A percentile compares a stretch with the other conserved stretches of the same genome.
phyloP scores from a whole-genome alignment of 352 stramenopile species.

The Globisporangium alternatum region DNA sequence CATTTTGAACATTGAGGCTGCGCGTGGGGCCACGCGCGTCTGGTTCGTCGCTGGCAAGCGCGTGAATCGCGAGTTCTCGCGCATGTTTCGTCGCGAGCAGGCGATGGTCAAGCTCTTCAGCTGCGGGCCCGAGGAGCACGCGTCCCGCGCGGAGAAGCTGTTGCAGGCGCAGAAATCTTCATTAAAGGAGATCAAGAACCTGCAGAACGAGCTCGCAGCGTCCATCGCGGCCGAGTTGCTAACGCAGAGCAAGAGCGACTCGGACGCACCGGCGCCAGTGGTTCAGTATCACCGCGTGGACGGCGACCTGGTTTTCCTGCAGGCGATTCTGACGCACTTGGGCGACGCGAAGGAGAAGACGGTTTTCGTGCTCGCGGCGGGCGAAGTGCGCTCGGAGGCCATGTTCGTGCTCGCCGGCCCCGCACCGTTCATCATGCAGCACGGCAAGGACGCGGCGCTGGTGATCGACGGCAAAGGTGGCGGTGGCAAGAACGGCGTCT shows the following conservation, averaged over 20 bases:
- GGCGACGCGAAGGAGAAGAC: slow-evolving; percentile 37
- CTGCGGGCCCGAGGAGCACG: slow-evolving; percentile 62
- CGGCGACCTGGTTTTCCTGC: slow-evolving; percentile 66
- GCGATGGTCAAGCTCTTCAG: slow-evolving; percentile 72
- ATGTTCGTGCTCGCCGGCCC: slow-evolving; percentile 68
- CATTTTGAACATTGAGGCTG: slow-evolving; percentile 70
- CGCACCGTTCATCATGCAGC: slow-evolving; percentile 42
- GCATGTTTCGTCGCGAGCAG: slow-evolving; percentile 75
- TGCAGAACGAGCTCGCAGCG: slow-evolving; percentile 67
- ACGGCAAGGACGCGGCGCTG: slow-evolving; percentile 51
- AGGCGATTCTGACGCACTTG: slow-evolving; percentile 47
- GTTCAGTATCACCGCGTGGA: slow-evolving; percentile 60
- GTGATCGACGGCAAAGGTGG: slow-evolving; percentile 76
- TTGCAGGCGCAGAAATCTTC: slow-evolving; percentile 54
- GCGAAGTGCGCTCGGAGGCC: slow-evolving; percentile 48
- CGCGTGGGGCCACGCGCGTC: slow-evolving; percentile 59
- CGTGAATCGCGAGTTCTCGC: slow-evolving; percentile 72
- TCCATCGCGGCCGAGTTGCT: slow-evolving; percentile 48
- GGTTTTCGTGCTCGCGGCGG: slow-evolving; percentile 34
- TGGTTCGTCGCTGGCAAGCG: slow-evolving; percentile 86
- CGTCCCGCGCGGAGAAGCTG: slow-evolving; percentile 61
- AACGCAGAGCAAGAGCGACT: slow-evolving; percentile 15
- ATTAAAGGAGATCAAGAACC: slow-evolving; percentile 63
- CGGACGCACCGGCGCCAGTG: slow-evolving; percentile 19
- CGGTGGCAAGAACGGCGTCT: slow-evolving; percentile 65